Evolutionary conservation across 2,329 filamentous ascomycete genomes (phyloP).

Genomic region (Trichoderma asperellum): DNA sequence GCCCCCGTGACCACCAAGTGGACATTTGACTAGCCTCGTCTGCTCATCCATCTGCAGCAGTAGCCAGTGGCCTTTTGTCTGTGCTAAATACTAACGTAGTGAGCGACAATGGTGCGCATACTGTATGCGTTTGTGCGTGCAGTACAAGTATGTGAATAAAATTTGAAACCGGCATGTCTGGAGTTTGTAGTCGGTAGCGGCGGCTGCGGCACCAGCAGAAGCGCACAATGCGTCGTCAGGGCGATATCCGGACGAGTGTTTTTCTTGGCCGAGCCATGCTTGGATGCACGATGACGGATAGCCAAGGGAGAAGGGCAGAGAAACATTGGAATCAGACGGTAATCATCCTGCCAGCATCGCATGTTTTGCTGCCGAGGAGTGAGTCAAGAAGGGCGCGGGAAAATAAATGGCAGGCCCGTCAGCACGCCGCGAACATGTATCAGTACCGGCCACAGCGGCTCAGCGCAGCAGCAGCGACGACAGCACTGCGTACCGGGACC

Average conservation of each 20-base stretch:
- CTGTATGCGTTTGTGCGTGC: conserved; percentile 1
- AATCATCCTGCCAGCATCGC: conserved; percentile 4
- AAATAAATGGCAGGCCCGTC: conserved; percentile 7
- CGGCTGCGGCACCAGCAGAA: conserved; percentile 12
- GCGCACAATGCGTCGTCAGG: conserved; percentile 7
- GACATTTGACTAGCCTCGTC: conserved; percentile 14
- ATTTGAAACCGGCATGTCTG: conserved; percentile 6
- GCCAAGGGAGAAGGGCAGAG: background rate
- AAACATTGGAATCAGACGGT: conserved; percentile 17
- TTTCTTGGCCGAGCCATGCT: background rate
- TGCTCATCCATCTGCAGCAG: conserved; percentile 9
- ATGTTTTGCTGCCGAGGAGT: conserved; percentile 20
- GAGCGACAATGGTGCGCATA: background rate
- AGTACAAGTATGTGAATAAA: background rate
- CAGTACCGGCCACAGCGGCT: background rate
- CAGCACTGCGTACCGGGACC: background rate
- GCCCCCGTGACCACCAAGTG: conserved; percentile 27
- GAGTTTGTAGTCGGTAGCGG: conserved; percentile 11
- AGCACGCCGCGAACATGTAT: conserved; percentile 3
- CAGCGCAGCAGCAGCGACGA: background rate
- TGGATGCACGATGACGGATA: conserved; percentile 18
- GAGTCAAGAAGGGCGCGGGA: conserved; percentile 12
- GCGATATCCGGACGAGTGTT: background rate
- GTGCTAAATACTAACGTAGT: background rate
- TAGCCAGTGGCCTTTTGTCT: conserved; percentile 1